These are phyloP conservation scores for Teunomyces atbi DNA, from an alignment of 805 yeast genomes.

Conservation along the genomic window DNA sequence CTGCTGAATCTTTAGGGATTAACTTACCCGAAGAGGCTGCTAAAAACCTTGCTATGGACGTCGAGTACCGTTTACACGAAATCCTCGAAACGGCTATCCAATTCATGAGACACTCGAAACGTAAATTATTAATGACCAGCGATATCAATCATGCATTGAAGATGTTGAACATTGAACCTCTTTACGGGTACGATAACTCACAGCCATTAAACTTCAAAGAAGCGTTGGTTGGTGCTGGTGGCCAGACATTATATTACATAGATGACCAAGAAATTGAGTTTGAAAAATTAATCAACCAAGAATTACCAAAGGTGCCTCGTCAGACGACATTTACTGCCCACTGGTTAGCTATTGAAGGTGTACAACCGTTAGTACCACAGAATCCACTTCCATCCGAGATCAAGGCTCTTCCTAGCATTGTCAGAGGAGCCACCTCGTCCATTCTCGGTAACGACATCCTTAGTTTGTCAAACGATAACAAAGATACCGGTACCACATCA, in stretches of 20 bases:
- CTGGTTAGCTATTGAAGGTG: slow-evolving; percentile 98
- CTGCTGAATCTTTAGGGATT: slow-evolving; percentile 88
- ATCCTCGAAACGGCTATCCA: slow-evolving; percentile 93
- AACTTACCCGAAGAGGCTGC: slow-evolving; percentile 88
- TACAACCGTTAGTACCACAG: slow-evolving; percentile 96
- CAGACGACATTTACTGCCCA: slow-evolving; percentile 90
- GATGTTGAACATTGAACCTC: slow-evolving; percentile 88
- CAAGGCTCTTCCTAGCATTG: slow-evolving; percentile 68
- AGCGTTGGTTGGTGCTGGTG: slow-evolving; percentile 80
- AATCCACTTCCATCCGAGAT: slow-evolving; percentile 86
- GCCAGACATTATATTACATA: slow-evolving; percentile 88
- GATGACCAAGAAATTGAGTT: slow-evolving; percentile 93
- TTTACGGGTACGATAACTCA: slow-evolving; percentile 79
- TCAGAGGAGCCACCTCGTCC: slow-evolving; percentile 75
- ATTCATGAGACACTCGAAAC: slow-evolving; percentile 91
- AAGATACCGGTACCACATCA: slow-evolving; percentile 41
- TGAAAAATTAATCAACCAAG: slow-evolving; percentile 89
- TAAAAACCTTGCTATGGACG: slow-evolving; percentile 95
- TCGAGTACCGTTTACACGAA: slow-evolving; percentile 96
- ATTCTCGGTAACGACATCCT: slow-evolving; percentile 40
- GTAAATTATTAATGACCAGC: slow-evolving; percentile 73
- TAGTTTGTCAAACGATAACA: slow-evolving; percentile 31
- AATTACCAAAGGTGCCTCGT: slow-evolving; percentile 93
- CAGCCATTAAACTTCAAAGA: slow-evolving; percentile 78
- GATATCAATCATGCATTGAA: slow-evolving; percentile 82